phyloP scores from a whole-genome alignment of 2,329 filamentous ascomycete species.

The Acrocalymma vagum region DNA sequence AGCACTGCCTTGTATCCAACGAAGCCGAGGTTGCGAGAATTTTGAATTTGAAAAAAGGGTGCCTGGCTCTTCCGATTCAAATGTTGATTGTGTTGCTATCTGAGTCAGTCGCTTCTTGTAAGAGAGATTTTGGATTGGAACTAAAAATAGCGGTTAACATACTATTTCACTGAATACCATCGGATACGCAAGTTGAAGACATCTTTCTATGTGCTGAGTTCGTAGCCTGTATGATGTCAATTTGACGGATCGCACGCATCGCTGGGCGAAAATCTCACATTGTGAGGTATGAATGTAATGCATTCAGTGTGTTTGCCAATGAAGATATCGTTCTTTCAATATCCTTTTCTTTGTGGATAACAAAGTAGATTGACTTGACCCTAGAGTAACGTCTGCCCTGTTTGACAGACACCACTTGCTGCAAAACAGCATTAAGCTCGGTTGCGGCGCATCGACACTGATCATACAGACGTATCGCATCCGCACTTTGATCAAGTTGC shows the following conservation, averaged over 20 bases:
- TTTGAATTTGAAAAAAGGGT: too few relatives aligned
- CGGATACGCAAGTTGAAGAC: too few relatives aligned
- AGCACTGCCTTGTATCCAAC: too few relatives aligned
- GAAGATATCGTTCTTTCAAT: not conserved
- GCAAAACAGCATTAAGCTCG: not conserved
- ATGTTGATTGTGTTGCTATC: too few relatives aligned
- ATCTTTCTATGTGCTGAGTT: too few relatives aligned
- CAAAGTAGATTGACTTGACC: not conserved
- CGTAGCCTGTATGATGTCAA: not conserved
- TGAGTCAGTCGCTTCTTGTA: not conserved
- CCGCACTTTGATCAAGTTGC: not conserved
- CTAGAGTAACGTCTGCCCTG: not conserved
- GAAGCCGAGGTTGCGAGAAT: too few relatives aligned
- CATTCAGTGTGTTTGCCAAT: not conserved
- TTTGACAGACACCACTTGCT: not conserved
- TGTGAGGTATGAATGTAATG: not conserved
- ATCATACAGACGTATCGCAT: not conserved
- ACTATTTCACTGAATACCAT: too few relatives aligned
- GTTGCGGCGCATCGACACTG: not conserved
- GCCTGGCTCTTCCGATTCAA: too few relatives aligned
- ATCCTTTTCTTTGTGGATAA: not conserved
- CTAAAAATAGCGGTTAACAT: too few relatives aligned
- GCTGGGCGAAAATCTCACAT: not conserved
- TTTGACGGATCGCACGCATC: not conserved
- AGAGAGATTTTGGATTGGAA: too few relatives aligned